Percentiles rank a stretch among this genome's conserved stretches.
These are phyloP conservation scores for Crithidia expoeki DNA, from an alignment of 208 protist species.

Conservation along the genomic window DNA sequence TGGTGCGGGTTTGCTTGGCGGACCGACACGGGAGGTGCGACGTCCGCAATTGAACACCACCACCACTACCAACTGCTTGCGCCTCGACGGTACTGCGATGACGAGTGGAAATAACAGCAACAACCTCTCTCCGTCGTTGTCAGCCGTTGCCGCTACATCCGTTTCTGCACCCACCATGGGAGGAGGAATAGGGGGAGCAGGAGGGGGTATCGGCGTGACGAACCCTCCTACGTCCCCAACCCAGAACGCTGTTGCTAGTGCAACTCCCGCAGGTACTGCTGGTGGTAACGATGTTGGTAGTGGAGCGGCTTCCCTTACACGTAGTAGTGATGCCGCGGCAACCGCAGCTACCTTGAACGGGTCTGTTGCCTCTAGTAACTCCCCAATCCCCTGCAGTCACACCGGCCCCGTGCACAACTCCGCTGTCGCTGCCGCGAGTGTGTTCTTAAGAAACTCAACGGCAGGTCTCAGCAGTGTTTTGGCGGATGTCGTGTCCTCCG, in stretches of 20 bases:
- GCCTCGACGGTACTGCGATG: neutral
- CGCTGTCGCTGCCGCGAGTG: slow-evolving; percentile 9
- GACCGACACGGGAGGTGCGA: slow-evolving; percentile 14
- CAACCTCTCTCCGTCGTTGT: no score
- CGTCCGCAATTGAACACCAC: slow-evolving; percentile 6
- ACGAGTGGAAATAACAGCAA: no score
- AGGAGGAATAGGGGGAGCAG: neutral
- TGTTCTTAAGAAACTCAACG: slow-evolving; percentile 18
- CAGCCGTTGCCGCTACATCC: no score
- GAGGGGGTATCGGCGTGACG: neutral
- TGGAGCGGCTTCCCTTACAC: no score
- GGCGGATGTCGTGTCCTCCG: slow-evolving; percentile 19
- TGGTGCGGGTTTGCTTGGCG: slow-evolving; percentile 23
- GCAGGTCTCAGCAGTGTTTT: slow-evolving; percentile 15
- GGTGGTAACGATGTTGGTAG: no score
- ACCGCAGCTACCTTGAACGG: neutral
- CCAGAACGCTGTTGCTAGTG: neutral
- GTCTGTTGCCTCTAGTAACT: neutral
- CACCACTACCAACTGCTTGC: neutral
- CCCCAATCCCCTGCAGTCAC: slow-evolving; percentile 1
- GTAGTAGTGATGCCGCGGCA: no score
- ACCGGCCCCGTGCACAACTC: neutral
- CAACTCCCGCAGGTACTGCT: no score
- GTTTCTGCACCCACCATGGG: neutral
- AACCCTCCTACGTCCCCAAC: neutral